A percentile compares a stretch with the other conserved stretches of the same genome.
These are phyloP conservation scores for Neolentinus lepideus DNA, from an alignment of 1,284 basidiomycete genomes.

Conservation along the genomic window DNA sequence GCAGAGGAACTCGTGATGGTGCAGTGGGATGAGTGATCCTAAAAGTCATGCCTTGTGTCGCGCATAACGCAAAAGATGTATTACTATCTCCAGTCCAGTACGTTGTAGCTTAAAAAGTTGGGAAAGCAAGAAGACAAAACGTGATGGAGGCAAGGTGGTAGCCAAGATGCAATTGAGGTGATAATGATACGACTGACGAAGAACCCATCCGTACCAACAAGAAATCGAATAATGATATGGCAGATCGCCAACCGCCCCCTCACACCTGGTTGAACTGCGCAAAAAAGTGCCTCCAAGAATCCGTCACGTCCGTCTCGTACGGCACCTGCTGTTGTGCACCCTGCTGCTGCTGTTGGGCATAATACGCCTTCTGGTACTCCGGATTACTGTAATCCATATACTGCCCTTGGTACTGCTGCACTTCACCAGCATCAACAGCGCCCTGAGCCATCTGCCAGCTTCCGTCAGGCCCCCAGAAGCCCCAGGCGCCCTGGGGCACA, in stretches of 20 bases:
- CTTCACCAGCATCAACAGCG: not conserved
- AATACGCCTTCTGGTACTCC: not conserved
- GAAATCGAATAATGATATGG: constrained; percentile 8
- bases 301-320: constrained; percentile 17
- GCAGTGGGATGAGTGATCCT: constrained; percentile 53
- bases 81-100: not conserved
- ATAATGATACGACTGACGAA: not conserved
- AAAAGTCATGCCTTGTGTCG: not conserved
- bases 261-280: constrained; percentile 26
- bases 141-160: not conserved
- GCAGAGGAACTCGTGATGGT: constrained; percentile 66
- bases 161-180: not conserved
- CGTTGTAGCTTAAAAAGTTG: not conserved
- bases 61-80: not conserved
- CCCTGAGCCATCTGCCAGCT: not conserved
- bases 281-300: constrained; percentile 44
- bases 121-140: not conserved
- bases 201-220: constrained; percentile 2
- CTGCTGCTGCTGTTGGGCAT: not conserved
- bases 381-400: not conserved
- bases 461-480: constrained; percentile 1
- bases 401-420: not conserved
- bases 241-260: constrained; percentile 4
- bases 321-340: constrained; percentile 4
- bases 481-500: not conserved